Evolutionary conservation across 2,329 filamentous ascomycete species (phyloP), one percentile per base, ranked within the genome.

Genomic region (Aspergillus thermomutatus): DNA sequence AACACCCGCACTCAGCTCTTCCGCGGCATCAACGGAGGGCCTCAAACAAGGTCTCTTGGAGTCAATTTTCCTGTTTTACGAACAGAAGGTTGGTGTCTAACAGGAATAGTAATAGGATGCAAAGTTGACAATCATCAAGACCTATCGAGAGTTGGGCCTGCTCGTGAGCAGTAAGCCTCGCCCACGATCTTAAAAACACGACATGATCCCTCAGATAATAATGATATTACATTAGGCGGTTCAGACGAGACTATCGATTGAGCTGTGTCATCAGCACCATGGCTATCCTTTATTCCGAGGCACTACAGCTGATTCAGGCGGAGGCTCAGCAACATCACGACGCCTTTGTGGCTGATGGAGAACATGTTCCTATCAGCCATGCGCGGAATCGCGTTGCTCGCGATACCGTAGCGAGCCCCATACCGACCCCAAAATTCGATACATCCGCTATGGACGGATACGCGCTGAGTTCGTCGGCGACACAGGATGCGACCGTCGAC

Each of bases 361-460:
- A 17, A 6, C 14, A 3, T n/a, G 31, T 37, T 37, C 14, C 14
- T n/a, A 17, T 37, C 14, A 7, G 31, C 14, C 31, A 45, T 19
- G 45, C 54, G 8, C 27, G 50, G 49, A 28, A 53, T 47, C 54
- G 54, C 19, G 27, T 53, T 9, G 31, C 31, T 19, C 26, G 46
- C 10, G 26, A 49, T 4, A 27, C 45, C 48, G 25, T 49, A n/a
- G 21, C 14, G 14, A 56, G 56, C 17, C 57, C 60, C 3, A 49
- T 55, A 17, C 59, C 61, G 3, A 67, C 61, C 1, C 68, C 66
- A 7, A 55, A 55, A 34, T 59, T 61, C 48, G 67, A 71, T 41
- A 69, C 69, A 1, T 70, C 68, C 7, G 67, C 66, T 3, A 69
- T 70, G 66, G 68, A 70, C 41, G 68, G 68, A 1, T 71, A 64